Evolutionary conservation across 2,329 filamentous ascomycete genomes (phyloP), one percentile per base, ranked within the genome.

Genomic region (Cordyceps javanica): DNA sequence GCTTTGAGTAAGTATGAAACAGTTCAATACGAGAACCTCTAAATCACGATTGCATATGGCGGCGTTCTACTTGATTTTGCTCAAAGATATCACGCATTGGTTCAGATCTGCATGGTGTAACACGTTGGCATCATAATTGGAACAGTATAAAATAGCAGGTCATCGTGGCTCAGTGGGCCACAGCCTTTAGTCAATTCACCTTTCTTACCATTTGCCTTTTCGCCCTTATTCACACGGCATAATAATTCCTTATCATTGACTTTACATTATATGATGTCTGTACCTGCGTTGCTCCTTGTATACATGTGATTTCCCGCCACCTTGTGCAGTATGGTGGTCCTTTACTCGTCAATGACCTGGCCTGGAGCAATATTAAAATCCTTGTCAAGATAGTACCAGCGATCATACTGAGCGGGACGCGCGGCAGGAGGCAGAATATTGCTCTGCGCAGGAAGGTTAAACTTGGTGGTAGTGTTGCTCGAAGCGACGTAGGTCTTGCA

Each of bases 1-100:
- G 65, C 62, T 0, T 69, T 63, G 60, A 77, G 74, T 58, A 69
- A 67, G 39, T 77, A 76, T 42, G 67, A 75, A 58, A 74, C 71
- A 2, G 69, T 66, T 14, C 59, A 66, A 36, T 66, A 58, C 49
- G 58, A 61, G 39, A 36, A 34, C 3, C 16, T 57, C 28, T 57
- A n/a, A 36, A 39, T 21, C 16, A 8, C 6, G 3, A 30, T 48
- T 48, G 41, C 39, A 54, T 45, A 10, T 10, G 28, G 36, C n/a
- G 34, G 34, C 34, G 53, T 39, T 32, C 3, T 16, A 13, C 10
- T 55, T 55, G 3, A 9, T 48, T 48, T 55, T 21, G 9, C 16
- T 42, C 19, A 8, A 19, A 25, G 25, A 48, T 39, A 28, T 32
- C n/a, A 32, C 25, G 21, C 39, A 34, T 54, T 2, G 36, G 5